Base-by-base conservation (phyloP, 1,284 basidiomycete genomes). In the Hymenochaete sp. region DNA sequence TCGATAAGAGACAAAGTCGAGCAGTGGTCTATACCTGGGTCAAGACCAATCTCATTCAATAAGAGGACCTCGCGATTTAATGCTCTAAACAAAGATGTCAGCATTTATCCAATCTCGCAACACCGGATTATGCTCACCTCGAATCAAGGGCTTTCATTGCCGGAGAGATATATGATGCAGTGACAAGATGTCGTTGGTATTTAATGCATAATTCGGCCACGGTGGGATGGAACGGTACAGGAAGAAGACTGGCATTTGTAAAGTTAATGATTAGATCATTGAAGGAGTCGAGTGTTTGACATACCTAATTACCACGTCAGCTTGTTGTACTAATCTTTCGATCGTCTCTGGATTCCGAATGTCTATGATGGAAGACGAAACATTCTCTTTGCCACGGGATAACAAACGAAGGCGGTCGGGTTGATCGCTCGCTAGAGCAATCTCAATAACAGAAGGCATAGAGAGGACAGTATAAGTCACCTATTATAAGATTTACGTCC, bases 11-110 rank as follows among this genome's bases (percentile, higher is more conserved):
- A 77, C 59, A 93, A 77, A 0, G 93, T 92, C 16, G 88, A 91
- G 61, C 86, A 84, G 58, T 96, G 93, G 64, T 98, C 93, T 52
- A 97, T 87, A n/a, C 93, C 93, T 0, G 93, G 93, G 62, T 97
- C 93, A 0, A 97, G 69, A 1, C 93, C 93, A 38, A 96, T 91
- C 65, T 97, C 93, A 56, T 93, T 95, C 37, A 97, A 72, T 0
- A 97, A 67, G 1, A 93, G 67, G 13, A 96, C 77, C 37, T 79
- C 75, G 0, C 77, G 73, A 3, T 72, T 62, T 37, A 72, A 54
- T 0, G 93, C 92, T 2, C 87, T 90, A 52, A 31, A 33, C 9
- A 25, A n/a, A n/a, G 37, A 18, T 18, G 10, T 31, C 41, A 24
- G 28, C 41, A 24, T 28, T 25, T 19, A 24, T 4, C 29, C 9